A percentile compares a stretch with the other conserved stretches of the same genome.
Evolutionary conservation across 1,284 basidiomycete genomes (phyloP).

Genomic region (Pyrrhoderma lamaoense): DNA sequence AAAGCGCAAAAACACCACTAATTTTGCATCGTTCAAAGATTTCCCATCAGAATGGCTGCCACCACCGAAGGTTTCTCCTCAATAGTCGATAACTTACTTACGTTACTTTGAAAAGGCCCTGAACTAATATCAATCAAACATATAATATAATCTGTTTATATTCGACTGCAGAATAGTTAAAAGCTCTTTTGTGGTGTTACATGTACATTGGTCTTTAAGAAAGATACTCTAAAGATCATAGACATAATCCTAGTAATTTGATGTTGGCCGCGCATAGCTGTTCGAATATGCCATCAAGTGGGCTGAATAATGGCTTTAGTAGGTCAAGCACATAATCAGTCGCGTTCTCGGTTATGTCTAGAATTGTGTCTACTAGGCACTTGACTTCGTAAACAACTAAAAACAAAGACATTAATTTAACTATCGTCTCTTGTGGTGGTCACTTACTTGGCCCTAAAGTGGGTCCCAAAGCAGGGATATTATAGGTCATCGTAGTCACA

Average conservation of each 20-base stretch:
- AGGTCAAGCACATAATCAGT: constrained; percentile 41
- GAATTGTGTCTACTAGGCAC: constrained; percentile 36
- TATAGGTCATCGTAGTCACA: constrained; percentile 28
- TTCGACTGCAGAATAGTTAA: not conserved
- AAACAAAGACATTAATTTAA: not conserved
- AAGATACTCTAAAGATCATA: not conserved
- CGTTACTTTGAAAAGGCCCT: not conserved
- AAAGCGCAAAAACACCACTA: constrained; percentile 4
- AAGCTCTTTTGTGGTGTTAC: constrained; percentile 1
- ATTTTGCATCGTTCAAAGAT: constrained; percentile 7
- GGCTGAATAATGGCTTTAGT: constrained; percentile 27
- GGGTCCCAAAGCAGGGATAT: constrained; percentile 40
- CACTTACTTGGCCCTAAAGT: constrained; percentile 49
- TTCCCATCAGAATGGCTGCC: constrained; percentile 16
- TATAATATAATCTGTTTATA: constrained; percentile 1
- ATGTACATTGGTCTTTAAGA: not conserved
- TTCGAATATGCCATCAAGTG: constrained; percentile 17
- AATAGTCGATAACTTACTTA: not conserved
- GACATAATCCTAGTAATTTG: constrained; percentile 8
- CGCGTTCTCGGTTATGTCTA: constrained; percentile 43
- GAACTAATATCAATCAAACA: not conserved
- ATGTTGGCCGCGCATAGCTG: not conserved
- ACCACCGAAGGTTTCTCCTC: not conserved
- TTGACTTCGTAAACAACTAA: constrained; percentile 43
- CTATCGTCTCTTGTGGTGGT: constrained; percentile 9